Evolutionary conservation across 305 asterid genomes (phyloP), one percentile per base, ranked within the genome.

Genomic region (Fraxinus velutina): DNA sequence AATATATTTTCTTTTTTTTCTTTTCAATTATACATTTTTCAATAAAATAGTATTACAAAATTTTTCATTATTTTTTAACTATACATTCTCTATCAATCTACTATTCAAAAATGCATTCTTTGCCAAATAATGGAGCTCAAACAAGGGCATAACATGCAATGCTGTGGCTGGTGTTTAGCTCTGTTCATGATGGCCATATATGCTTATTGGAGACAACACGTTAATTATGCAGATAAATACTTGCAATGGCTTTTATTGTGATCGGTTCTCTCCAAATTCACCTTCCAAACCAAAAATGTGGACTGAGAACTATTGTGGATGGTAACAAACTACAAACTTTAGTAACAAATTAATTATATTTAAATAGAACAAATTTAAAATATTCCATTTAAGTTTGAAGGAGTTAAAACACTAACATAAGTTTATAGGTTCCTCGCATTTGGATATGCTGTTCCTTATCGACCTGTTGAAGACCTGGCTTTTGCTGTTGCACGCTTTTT

Each of bases 381-480:
- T 21, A 15, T 32, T 27, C 70, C 80, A 33, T 80, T 29, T 34
- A 33, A 36, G 71, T 24, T 75, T 39, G 50, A 34, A 72, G 29
- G 21, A 68, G 36, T 87, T 79, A 75, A 78, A 66, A 39, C 42
- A 6, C 19, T 73, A 78, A 6, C 70, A 79, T 71, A 60, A 8
- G 75, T 47, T 82, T 80, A 39, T 83, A 93, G 98, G 98, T 93
- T 93, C 84, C 94, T 90, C 72, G 86, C 98, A 70, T 93, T 93
- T 86, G 98, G 96, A 80, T 92, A 91, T 80, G 88, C 98, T 78
- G 87, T 92, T 83, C 97, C 98, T 57, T 90, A 57, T 78, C 89
- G 98, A 74, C 98, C 98, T 13, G 92, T 91, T 68, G 93, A 93
- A 86, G 98, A 92, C 87, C 77, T 91, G 80, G 98, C 98, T 85